Conservation (phyloP, 148 eudicot species). For the Hydrangea macrophylla region DNA sequence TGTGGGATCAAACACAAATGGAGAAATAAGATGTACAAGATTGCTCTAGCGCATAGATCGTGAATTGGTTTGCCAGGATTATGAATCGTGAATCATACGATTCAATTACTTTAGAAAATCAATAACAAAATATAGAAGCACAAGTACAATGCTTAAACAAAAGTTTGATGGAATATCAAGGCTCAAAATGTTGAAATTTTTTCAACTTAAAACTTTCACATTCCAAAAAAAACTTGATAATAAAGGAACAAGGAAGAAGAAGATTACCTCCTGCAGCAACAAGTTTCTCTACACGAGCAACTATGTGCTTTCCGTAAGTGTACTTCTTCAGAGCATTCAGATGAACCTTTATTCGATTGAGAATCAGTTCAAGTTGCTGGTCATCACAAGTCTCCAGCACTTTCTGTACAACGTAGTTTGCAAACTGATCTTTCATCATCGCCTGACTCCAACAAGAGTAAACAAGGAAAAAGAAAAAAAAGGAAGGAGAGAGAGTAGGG, state of each 20-base stretch:
- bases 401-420: constrained; percentile 74
- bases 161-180: no score
- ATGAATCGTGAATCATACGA: no score
- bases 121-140: no score
- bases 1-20: not conserved
- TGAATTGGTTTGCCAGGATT: not conserved
- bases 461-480: no score
- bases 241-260: not conserved
- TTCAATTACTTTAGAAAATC: no score
- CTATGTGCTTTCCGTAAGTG: constrained; percentile 91
- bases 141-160: no score
- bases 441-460: constrained; percentile 32
- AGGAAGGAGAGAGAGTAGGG: not conserved
- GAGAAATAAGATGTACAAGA: not conserved
- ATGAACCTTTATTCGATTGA: constrained; percentile 72
- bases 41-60: not conserved
- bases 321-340: constrained; percentile 81
- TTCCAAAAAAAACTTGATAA: not conserved
- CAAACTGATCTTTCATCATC: constrained; percentile 85
- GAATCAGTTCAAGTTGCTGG: constrained; percentile 74
- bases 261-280: constrained; percentile 80
- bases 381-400: constrained; percentile 91
- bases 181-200: no score
- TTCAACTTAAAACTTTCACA: no score
- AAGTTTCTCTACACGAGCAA: constrained; percentile 89